Evolutionary conservation across 2,329 filamentous ascomycete species (phyloP).

Genomic region (Penicillium sumatraense): DNA sequence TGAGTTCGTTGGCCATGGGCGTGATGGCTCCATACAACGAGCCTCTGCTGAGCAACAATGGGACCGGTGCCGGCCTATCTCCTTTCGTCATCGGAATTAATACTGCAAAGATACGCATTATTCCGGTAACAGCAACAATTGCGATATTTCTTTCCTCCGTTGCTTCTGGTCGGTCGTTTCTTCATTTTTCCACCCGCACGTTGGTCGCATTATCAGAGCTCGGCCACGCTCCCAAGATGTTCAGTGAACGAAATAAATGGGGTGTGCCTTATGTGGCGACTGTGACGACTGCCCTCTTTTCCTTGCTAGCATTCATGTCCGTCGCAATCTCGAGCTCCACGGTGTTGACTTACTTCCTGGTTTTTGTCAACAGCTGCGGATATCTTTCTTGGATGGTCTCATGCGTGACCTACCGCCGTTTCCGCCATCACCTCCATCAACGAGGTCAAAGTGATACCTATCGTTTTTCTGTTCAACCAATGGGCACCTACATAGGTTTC

Average conservation of each 20-base stretch:
- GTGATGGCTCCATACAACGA: constrained; percentile 64
- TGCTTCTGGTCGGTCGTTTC: constrained; percentile 76
- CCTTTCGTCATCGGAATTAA: constrained; percentile 49
- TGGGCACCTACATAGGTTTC: constrained; percentile 66
- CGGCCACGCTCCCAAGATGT: constrained; percentile 63
- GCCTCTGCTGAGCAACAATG: constrained; percentile 56
- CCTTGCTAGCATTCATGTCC: constrained; percentile 70
- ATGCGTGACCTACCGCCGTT: constrained; percentile 60
- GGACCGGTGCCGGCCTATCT: constrained; percentile 57
- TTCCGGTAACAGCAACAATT: constrained; percentile 73
- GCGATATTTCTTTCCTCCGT: constrained; percentile 77
- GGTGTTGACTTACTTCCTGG: constrained; percentile 73
- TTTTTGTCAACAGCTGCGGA: constrained; percentile 69
- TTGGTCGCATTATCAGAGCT: constrained; percentile 67
- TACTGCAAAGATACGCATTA: constrained; percentile 62
- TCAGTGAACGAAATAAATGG: constrained; percentile 61
- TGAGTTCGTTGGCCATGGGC: constrained; percentile 61
- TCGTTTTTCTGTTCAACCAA: constrained; percentile 62
- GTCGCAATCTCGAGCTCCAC: constrained; percentile 60
- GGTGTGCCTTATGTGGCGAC: constrained; percentile 69
- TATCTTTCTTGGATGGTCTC: constrained; percentile 72
- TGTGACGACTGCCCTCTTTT: constrained; percentile 58
- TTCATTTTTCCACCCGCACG: constrained; percentile 72
- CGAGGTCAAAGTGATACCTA: constrained; percentile 51
- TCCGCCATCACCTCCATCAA: constrained; percentile 52